Evolutionary conservation across 192 early-diverging fungal genomes (phyloP).

Genomic region (Paraglomus brasilianum): DNA sequence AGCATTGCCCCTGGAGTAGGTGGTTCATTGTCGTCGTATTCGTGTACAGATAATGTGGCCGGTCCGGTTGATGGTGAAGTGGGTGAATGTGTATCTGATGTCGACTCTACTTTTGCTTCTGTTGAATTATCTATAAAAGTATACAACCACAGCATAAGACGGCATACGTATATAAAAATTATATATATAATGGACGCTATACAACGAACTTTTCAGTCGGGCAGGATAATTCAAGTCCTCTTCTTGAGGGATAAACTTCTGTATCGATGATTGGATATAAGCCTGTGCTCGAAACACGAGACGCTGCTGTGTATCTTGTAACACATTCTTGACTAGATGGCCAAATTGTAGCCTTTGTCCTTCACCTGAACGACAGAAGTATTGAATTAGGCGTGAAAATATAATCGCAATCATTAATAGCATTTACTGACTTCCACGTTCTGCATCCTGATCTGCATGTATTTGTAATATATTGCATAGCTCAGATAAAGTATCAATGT

Average conservation of each 20-base stretch:
- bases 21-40: conserved; percentile 16
- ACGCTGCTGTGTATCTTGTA: conserved; percentile 87
- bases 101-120: background rate
- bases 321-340: conserved; percentile 73
- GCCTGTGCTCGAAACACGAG: conserved; percentile 85
- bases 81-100: background rate
- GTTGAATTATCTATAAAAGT: background rate
- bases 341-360: conserved; percentile 58
- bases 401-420: background rate
- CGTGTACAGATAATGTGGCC: conserved; percentile 18
- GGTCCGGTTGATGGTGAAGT: background rate
- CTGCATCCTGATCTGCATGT: conserved; percentile 49
- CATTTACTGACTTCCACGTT: conserved; percentile 4
- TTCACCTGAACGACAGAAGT: conserved; percentile 34
- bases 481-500: conserved; percentile 79
- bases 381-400: background rate
- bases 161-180: background rate
- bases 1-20: conserved; percentile 32
- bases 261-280: conserved; percentile 77
- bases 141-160: background rate
- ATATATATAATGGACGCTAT: background rate
- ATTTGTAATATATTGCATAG: conserved; percentile 72
- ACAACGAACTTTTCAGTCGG: conserved; percentile 37
- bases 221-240: conserved; percentile 60
- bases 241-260: conserved; percentile 68